Evolutionary conservation across 2,329 filamentous ascomycete species (phyloP).

Genomic region (Coniosporium tulheliwenetii): DNA sequence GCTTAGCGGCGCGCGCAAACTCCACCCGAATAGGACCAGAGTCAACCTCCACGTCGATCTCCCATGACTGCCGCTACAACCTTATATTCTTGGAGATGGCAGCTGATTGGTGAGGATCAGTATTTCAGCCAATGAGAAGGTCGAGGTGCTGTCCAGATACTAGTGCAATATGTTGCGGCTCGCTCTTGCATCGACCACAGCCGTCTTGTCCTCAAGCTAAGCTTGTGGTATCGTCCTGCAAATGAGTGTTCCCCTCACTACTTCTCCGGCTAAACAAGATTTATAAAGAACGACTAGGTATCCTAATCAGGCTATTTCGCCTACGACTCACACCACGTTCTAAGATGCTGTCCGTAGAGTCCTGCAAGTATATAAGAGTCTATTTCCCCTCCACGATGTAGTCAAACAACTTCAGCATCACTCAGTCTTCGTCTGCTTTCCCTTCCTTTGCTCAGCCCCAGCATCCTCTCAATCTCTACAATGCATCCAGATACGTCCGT

Average conservation of each 20-base stretch:
- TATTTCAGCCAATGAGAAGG: no score
- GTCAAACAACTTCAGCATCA: not conserved
- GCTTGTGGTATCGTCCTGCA: not conserved
- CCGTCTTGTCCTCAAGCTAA: not conserved
- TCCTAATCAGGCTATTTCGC: not conserved
- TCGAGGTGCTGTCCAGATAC: no score
- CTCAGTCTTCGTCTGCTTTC: not conserved
- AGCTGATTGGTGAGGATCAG: no score
- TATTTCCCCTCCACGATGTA: not conserved
- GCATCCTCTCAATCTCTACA: not conserved
- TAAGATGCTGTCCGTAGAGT: not conserved
- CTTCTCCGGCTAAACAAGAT: not conserved
- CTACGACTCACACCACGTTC: not conserved
- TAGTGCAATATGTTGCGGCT: no score
- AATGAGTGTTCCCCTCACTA: not conserved
- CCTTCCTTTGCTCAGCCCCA: not conserved
- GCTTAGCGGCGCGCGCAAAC: not conserved
- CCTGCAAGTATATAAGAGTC: not conserved
- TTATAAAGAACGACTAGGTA: not conserved
- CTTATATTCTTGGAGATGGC: no score
- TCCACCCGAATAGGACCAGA: not conserved
- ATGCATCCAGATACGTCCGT: not conserved
- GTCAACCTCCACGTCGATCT: not conserved
- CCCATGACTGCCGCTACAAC: no score
- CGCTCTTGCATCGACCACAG: not conserved